Conservation (phyloP, 1,284 basidiomycete species). For the Cryptococcus neoformans region DNA sequence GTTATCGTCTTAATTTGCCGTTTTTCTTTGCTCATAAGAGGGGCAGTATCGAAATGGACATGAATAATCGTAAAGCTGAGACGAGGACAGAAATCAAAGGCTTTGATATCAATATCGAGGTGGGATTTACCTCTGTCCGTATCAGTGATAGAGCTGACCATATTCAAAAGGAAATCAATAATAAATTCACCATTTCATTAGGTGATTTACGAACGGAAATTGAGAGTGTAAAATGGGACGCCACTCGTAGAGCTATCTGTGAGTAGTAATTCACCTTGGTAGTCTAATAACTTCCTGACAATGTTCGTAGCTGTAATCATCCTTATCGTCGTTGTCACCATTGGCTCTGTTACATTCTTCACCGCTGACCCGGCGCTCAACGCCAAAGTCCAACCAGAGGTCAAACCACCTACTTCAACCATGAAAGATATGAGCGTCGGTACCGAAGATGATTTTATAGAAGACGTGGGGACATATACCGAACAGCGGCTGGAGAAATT, state of each 20-base stretch:
- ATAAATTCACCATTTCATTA: constrained; percentile 76
- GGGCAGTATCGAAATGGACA: constrained; percentile 81
- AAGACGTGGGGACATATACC: constrained; percentile 18
- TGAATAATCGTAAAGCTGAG: constrained; percentile 92
- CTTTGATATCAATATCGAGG: constrained; percentile 86
- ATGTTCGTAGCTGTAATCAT: constrained; percentile 40
- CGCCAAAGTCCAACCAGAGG: neutral
- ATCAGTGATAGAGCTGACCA: neutral
- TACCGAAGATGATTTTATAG: constrained; percentile 37
- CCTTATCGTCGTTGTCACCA: constrained; percentile 35
- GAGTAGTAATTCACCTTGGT: constrained; percentile 46
- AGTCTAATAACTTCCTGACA: neutral
- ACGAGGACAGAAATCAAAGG: constrained; percentile 82
- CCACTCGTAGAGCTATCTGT: constrained; percentile 82
- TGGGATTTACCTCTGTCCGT: constrained; percentile 49
- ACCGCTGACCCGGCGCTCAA: constrained; percentile 1
- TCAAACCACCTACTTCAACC: constrained; percentile 8
- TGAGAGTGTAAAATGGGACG: constrained; percentile 88
- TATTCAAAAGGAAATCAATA: constrained; percentile 66
- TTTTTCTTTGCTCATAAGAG: neutral
- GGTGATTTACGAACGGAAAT: constrained; percentile 83
- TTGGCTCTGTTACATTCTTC: constrained; percentile 15
- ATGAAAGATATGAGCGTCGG: constrained; percentile 41
- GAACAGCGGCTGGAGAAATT: constrained; percentile 30
- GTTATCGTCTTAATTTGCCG: constrained; percentile 21